Evolutionary conservation across 345 rosid genomes (phyloP), one percentile per base, ranked within the genome.

Genomic region (Eucalyptus brandiana): DNA sequence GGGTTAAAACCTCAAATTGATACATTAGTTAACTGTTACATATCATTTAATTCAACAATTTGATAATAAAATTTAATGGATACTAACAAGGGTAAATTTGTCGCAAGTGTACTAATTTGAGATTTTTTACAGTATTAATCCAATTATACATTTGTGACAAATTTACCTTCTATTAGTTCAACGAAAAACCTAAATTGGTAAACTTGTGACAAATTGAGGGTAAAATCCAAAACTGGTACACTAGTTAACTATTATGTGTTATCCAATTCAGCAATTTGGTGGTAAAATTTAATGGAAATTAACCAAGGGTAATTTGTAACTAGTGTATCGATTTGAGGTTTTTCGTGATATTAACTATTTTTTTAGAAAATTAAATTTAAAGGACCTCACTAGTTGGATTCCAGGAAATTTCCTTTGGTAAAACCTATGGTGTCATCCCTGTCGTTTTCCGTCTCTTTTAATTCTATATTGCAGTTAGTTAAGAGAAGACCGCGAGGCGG

Each of bases 211-310:
- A 53, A 3, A 53, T 0, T 5, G 0, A 53, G 2, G 4, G 11
- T 19, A 53, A 19, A 21, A 53, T 0, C 0, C 58, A 8, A 53
- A 53, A 21, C 1, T 1, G 1, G 0, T 53, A 53, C 1, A 19
- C 0, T 0, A 0, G 0, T 53, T 5, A 53, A 8, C 26, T 8
- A 0, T 8, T 8, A 53, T 21, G 0, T 53, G 58, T 53, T 0
- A 53, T 53, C 0, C 0, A 53, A 53, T 0, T 53, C 0, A 53
- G 0, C 5, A 53, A 2, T 53, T 21, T 53, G 11, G 4, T 19
- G 2, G 0, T 53, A 21, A 53, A 53, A 19, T 0, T 21, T 53
- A 1, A 53, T 0, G 0, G 0, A 53, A 53, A 21, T 5, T 53
- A 53, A 8, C 2, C 0, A 53, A 53, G 2, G 2, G 1, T 53